Conservation (phyloP, 805 yeast species). For the Ogataea corticis region DNA sequence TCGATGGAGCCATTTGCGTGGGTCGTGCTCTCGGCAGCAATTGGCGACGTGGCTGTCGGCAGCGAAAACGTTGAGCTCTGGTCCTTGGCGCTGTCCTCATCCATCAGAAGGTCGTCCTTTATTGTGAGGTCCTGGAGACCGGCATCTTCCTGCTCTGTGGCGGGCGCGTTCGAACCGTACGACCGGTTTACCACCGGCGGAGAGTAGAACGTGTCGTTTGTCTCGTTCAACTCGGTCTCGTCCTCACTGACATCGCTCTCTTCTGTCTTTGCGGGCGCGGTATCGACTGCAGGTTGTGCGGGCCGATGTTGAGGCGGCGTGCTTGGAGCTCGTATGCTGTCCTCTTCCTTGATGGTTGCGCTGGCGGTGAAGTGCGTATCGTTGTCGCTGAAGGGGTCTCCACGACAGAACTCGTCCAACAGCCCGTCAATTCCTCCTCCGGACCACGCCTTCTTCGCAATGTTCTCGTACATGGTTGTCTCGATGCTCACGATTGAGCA, state of each 20-base stretch:
- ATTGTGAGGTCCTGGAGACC: background rate
- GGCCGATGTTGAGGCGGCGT: conserved; percentile 1
- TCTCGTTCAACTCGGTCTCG: conserved; percentile 15
- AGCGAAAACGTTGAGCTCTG: conserved; percentile 23
- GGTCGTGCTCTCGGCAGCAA: background rate
- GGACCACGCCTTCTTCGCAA: conserved; percentile 82
- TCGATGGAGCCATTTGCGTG: background rate
- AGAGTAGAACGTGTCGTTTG: conserved; percentile 23
- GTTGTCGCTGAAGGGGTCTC: conserved; percentile 15
- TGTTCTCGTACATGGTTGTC: conserved; percentile 75
- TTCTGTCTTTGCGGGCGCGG: background rate
- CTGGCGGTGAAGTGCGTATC: background rate
- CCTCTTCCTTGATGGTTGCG: background rate
- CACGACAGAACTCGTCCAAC: conserved; percentile 12
- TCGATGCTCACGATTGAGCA: conserved; percentile 75
- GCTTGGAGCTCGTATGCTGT: background rate
- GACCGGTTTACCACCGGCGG: conserved; percentile 22
- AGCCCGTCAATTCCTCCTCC: conserved; percentile 80
- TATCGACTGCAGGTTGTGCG: background rate
- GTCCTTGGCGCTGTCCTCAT: conserved; percentile 8
- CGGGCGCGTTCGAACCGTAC: conserved; percentile 5
- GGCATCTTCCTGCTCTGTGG: conserved; percentile 5
- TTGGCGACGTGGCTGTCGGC: conserved; percentile 20
- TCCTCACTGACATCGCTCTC: background rate
- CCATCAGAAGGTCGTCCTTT: background rate